Evolutionary conservation across 306 rosid species (phyloP), one percentile per base, ranked within the genome.

Genomic region (Trifolium pratense): DNA sequence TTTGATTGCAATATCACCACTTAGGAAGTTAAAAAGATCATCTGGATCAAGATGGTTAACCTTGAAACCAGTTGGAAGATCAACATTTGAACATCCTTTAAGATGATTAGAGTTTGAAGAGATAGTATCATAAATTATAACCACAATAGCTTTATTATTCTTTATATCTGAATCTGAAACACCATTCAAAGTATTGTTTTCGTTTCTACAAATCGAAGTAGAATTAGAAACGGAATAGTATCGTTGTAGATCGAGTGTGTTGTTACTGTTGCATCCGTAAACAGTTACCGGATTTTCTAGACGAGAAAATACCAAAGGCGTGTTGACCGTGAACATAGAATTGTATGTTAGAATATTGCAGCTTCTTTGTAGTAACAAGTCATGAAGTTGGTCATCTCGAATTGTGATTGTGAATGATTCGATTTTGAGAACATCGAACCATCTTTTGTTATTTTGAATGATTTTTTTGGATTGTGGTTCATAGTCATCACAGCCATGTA

Each of bases 191-290:
- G 7, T 7, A 52, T 0, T 0, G 5, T 8, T 36, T 6, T 51
- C 13, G 49, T 53, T 52, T 48, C 43, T 46, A 40, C 74, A 70
- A 14, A 70, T 34, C 3, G 64, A n/a, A 39, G 5, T 68, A 1
- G 29, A 6, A 34, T 53, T 70, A 34, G 74, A 34, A 70, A 70
- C 51, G 13, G 51, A 34, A 21, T 70, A 34, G 9, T 31, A 18
- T 3, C 21, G 34, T n/a, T 18, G 49, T 29, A 52, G 23, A 17
- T 69, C 18, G 21, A 21, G 3, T 5, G 31, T 0, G 13, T 15
- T 16, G 31, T 12, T 69, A 46, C 2, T 7, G 57, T 32, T 69
- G 66, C 87, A 84, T 21, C 46, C 48, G 21, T 39, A 69, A 1
- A 73, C 26, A 32, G n/a, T 61, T 3, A 21, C n/a, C 34, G 3